A percentile compares a stretch with the other conserved stretches of the same genome.
These are phyloP conservation scores for Pestalotiopsis sp. DNA, from an alignment of 2,329 filamentous ascomycete species.

Conservation along the genomic window DNA sequence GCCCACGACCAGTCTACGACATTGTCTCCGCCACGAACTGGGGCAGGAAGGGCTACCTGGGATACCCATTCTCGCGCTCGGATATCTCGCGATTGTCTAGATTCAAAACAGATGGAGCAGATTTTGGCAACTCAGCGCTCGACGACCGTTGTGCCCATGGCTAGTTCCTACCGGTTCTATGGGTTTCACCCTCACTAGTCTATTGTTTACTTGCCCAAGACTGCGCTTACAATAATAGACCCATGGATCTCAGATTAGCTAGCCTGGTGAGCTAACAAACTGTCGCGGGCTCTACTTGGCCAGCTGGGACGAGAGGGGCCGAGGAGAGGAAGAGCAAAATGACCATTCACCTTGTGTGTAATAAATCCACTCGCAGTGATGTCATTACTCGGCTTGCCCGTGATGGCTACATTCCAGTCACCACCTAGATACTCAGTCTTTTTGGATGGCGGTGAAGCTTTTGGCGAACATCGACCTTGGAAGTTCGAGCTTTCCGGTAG, in stretches of 20 bases:
- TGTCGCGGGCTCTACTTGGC: not conserved
- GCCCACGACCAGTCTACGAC: not conserved
- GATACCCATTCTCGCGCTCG: not conserved
- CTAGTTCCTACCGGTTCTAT: slow-evolving; percentile 7
- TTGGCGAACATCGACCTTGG: not conserved
- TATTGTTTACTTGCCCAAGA: not conserved
- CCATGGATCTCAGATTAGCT: not conserved
- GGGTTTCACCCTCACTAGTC: slow-evolving; percentile 8
- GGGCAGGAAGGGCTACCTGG: not conserved
- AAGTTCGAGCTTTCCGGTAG: not conserved
- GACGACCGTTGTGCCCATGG: not conserved
- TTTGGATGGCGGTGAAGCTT: not conserved
- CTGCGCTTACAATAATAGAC: not conserved
- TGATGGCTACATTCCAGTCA: not conserved
- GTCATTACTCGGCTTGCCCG: not conserved
- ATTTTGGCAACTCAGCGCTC: not conserved
- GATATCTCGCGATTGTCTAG: not conserved
- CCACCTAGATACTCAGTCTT: not conserved
- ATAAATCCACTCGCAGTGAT: not conserved
- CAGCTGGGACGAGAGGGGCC: not conserved
- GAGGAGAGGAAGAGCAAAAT: too few relatives aligned
- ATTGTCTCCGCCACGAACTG: not conserved
- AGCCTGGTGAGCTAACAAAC: not conserved
- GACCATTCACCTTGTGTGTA: not conserved
- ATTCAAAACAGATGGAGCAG: not conserved